Base-by-base conservation (phyloP, 257 asterid species). In the Cynanchum wilfordii region DNA sequence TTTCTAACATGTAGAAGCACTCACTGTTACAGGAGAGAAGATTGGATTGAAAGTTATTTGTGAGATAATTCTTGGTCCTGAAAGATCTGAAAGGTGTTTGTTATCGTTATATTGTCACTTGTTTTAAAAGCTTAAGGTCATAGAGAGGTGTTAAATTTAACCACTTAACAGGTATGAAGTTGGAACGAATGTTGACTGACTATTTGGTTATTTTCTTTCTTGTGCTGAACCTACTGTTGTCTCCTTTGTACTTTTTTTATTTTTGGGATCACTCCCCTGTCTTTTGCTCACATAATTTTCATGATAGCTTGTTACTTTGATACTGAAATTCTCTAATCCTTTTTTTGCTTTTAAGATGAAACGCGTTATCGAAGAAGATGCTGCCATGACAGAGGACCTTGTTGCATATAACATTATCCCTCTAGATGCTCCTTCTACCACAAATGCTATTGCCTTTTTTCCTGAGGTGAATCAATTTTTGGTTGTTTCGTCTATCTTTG, bases 311-410 rank as follows among this genome's bases (percentile, higher is more conserved):
- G 33, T 29, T 29, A 62, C 25, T 30, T 30, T 15, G 56, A 44
- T 68, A 19, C 52, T 45, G 54, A 66, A 38, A 52, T 25, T 20
- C 69, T 64, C 70, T 51, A 73, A 50, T 73, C 78, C 63, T 75
- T 81, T 77, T 64, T 75, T 58, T 78, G 67, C 74, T 69, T 72
- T 80, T 70, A 90, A 94, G 99, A 69, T 92, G 85, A 94, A 90
- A 85, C 97, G 89, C 30, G 89, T 94, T 84, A 91, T 94, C 86
- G 93, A 88, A 84, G 85, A 90, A 40, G 99, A 94, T 88, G 98
- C 98, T 71, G 98, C 98, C 54, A 94, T 94, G 99, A 83, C 87
- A n/a, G 98, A 94, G 81, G 99, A 94, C 88, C 72, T 87, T 80
- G 82, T 89, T 70, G 84, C 99, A 22, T 91, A 87, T 70, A 94